Conservation (phyloP, 2,329 filamentous ascomycete species). For the Ascocoryne sarcoides region DNA sequence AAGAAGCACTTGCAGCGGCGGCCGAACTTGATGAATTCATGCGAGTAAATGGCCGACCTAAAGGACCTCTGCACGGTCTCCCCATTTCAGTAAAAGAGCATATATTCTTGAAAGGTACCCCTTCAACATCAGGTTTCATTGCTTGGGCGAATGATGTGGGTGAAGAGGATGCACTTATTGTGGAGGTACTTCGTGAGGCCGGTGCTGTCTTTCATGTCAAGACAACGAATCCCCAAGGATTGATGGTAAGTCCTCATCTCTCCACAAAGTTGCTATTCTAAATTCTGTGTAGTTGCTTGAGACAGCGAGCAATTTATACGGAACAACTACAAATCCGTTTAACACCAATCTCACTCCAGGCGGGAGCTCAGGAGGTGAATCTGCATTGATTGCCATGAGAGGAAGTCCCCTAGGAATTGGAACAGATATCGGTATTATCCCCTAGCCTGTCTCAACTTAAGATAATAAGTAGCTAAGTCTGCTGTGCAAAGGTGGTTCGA, state of each 20-base stretch:
- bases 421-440: slow-evolving; percentile 30
- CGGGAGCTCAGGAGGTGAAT: slow-evolving; percentile 55
- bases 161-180: slow-evolving; percentile 27
- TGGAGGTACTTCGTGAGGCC: slow-evolving; percentile 31
- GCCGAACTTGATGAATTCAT: slow-evolving; percentile 44
- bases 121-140: slow-evolving; percentile 30
- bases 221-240: slow-evolving; percentile 31
- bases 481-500: slow-evolving; percentile 22
- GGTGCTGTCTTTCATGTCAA: slow-evolving; percentile 36
- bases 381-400: slow-evolving; percentile 31
- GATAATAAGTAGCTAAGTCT: neutral
- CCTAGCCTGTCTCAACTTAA: neutral
- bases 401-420: slow-evolving; percentile 8
- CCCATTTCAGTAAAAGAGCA: slow-evolving; percentile 35
- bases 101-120: slow-evolving; percentile 29
- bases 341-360: slow-evolving; percentile 50
- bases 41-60: slow-evolving; percentile 28
- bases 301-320: slow-evolving; percentile 13
- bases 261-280: too few species aligned
- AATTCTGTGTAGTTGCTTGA: too few species aligned
- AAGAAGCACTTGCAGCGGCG: slow-evolving; percentile 41
- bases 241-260: too few species aligned
- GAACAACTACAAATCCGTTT: slow-evolving; percentile 32
- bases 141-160: slow-evolving; percentile 28
- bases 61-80: slow-evolving; percentile 34